Base-by-base conservation (phyloP, 768 basidiomycete genomes). In the Kwoniella pini region DNA sequence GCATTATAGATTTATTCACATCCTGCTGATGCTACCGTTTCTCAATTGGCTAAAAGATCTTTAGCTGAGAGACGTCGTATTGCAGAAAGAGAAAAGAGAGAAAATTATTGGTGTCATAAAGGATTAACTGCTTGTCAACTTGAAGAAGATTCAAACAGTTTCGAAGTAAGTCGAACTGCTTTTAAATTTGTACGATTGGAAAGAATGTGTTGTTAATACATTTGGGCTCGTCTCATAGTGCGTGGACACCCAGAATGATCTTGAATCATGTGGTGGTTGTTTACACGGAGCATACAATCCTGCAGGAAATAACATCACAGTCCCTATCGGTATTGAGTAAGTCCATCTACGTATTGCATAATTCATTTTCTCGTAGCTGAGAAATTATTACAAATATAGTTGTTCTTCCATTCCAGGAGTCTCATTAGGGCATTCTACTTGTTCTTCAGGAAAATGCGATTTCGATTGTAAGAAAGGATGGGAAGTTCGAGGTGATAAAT, bases 381-480 rank as follows among this genome's bases (percentile, higher is more conserved):
- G n/a, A n/a, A 36, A 9, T 15, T 36, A 9, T 36, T 42, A 11
- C 6, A 5, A 6, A 6, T 50, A n/a, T 30, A 50, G 48, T 33
- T 50, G 48, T 12, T 31, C 48, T 31, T 31, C 48, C 17, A 27
- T 50, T n/a, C 13, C n/a, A 31, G 48, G 48, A 13, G 48, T 50
- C 12, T 4, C 48, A 24, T 21, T 50, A 3, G 48, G 48, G 13
- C 48, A 50, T 31, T 50, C 48, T 5, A 24, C 48, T 5, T 33
- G 48, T 31, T 11, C 24, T 11, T 27, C 30, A 1, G 48, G 48
- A 13, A 15, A n/a, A 30, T 50, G 48, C n/a, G 13, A 50, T n/a
- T 50, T 50, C n/a, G 48, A 50, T 21, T 50, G 48, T 50, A 50
- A 50, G 30, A n/a, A n/a, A n/a, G 48, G 48, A n/a, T 50, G 30